These are phyloP conservation scores for Starmerella scarabaei DNA, from an alignment of 805 yeast genomes.

Conservation along the genomic window DNA sequence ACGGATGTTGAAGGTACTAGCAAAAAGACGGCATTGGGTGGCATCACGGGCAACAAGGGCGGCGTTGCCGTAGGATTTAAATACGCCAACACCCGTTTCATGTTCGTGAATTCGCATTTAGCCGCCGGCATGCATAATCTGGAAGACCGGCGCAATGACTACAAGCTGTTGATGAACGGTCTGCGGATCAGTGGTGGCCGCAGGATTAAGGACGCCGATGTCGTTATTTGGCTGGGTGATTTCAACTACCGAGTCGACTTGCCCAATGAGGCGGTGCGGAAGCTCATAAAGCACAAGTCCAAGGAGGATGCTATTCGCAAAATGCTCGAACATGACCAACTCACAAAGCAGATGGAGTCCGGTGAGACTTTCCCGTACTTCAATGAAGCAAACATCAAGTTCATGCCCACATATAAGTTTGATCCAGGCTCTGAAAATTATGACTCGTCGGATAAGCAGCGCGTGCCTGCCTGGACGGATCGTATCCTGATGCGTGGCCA, in stretches of 20 bases:
- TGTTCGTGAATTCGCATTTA: constrained; percentile 78
- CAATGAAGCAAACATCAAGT: constrained; percentile 61
- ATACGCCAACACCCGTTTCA: constrained; percentile 66
- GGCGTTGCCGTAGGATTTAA: constrained; percentile 86
- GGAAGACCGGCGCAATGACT: constrained; percentile 79
- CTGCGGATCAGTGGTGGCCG: constrained; percentile 67
- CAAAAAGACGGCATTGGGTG: constrained; percentile 91
- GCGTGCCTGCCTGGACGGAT: constrained; percentile 96
- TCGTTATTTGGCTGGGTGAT: constrained; percentile 89
- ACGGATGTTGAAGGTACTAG: constrained; percentile 88
- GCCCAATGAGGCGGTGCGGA: constrained; percentile 62
- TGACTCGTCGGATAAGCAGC: constrained; percentile 81
- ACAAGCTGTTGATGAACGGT: constrained; percentile 59
- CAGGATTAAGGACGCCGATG: constrained; percentile 69
- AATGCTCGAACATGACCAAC: constrained; percentile 63
- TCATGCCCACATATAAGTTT: constrained; percentile 84
- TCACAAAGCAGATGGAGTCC: constrained; percentile 56
- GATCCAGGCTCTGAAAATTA: constrained; percentile 71
- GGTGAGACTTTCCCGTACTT: constrained; percentile 65
- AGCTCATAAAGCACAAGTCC: constrained; percentile 32
- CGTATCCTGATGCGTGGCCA: constrained; percentile 59
- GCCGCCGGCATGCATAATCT: constrained; percentile 83
- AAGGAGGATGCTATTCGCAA: constrained; percentile 14
- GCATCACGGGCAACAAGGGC: constrained; percentile 94
- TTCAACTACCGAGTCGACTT: constrained; percentile 68